Conservation (phyloP, 2,329 filamentous ascomycete species). For the Scedosporium dehoogii region DNA sequence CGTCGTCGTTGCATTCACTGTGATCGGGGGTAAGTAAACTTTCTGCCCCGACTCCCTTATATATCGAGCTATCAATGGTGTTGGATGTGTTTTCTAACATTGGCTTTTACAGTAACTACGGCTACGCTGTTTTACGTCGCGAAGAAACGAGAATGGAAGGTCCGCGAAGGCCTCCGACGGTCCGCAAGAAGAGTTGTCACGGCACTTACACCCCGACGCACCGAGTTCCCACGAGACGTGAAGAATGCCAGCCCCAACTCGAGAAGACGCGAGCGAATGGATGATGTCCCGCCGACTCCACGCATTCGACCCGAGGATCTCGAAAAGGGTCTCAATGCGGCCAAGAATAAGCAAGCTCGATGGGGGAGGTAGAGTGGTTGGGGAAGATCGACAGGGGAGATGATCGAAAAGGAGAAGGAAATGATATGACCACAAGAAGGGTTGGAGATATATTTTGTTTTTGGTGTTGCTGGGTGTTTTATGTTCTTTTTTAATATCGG, state of each 20-base stretch:
- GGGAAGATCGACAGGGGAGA: not conserved
- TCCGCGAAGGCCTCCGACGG: constrained; percentile 60
- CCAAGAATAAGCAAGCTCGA: constrained; percentile 21
- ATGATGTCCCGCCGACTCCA: constrained; percentile 52
- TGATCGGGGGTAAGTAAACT: constrained; percentile 55
- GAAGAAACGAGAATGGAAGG: constrained; percentile 77
- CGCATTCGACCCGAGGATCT: constrained; percentile 43
- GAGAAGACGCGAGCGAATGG: constrained; percentile 32
- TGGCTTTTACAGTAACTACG: constrained; percentile 40
- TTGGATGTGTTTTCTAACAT: not conserved
- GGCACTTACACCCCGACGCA: constrained; percentile 50
- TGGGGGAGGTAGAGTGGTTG: constrained; percentile 14
- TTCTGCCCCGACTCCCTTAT: not conserved
- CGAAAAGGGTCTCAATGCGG: constrained; percentile 43
- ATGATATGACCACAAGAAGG: too few relatives aligned
- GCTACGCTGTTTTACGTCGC: constrained; percentile 66
- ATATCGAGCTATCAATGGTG: not conserved
- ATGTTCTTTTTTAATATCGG: constrained; percentile 1
- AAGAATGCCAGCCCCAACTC: constrained; percentile 27
- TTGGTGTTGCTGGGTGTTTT: not conserved
- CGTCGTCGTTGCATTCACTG: constrained; percentile 55
- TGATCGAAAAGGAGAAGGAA: not conserved
- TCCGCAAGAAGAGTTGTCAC: constrained; percentile 55
- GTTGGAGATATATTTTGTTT: not conserved
- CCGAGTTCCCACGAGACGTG: constrained; percentile 49